phyloP scores from a whole-genome alignment of 768 basidiomycete genomes.

The Suillus plorans region DNA sequence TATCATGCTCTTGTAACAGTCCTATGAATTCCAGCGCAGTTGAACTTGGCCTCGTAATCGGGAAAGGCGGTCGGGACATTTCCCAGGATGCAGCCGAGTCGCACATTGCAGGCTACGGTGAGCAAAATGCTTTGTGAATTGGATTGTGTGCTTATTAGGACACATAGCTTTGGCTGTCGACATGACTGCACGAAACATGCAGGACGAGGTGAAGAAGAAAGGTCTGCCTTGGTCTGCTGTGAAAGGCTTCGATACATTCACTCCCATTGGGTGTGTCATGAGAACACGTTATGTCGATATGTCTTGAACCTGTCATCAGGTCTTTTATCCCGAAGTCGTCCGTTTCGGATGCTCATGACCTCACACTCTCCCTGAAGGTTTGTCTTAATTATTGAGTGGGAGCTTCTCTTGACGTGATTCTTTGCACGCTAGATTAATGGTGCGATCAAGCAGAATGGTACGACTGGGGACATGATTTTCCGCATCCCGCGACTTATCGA shows the following conservation, averaged over 20 bases:
- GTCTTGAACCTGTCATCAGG: conserved; percentile 36
- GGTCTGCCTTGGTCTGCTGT: conserved; percentile 98
- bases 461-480: conserved; percentile 90
- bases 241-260: conserved; percentile 97
- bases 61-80: conserved; percentile 84
- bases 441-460: conserved; percentile 78
- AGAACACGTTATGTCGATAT: neutral
- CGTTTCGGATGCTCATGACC: conserved; percentile 70
- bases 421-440: conserved; percentile 71
- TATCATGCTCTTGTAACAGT: neutral
- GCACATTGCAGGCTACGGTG: conserved; percentile 92
- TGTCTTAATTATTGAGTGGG: neutral
- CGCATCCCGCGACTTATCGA: conserved; percentile 83
- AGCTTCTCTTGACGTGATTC: neutral
- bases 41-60: conserved; percentile 96
- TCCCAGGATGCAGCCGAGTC: conserved; percentile 65
- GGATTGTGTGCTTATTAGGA: neutral
- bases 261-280: conserved; percentile 72
- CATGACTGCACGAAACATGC: conserved; percentile 95
- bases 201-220: conserved; percentile 87
- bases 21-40: conserved; percentile 43
- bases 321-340: conserved; percentile 77
- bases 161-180: conserved; percentile 84
- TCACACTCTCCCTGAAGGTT: conserved; percentile 77
- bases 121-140: conserved; percentile 12